These are phyloP conservation scores for Myriosclerotinia scirpicola DNA, from an alignment of 2,329 filamentous ascomycete genomes.

Conservation along the genomic window DNA sequence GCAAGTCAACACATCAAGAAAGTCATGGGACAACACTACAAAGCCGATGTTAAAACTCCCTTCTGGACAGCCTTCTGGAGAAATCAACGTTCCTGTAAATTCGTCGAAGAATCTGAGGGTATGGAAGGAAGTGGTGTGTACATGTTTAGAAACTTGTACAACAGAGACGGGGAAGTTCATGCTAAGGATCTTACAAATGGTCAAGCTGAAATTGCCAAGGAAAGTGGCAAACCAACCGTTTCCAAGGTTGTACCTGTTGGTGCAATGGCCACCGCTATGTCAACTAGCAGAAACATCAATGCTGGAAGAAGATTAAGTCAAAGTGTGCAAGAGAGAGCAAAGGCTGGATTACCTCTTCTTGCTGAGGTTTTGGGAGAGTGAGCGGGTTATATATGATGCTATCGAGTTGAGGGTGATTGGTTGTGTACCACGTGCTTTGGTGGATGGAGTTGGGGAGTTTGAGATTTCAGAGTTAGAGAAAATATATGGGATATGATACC, in stretches of 20 bases:
- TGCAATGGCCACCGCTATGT: slow-evolving; percentile 36
- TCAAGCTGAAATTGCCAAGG: slow-evolving; percentile 17
- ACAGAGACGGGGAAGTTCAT: slow-evolving; percentile 33
- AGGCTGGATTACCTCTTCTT: slow-evolving; percentile 34
- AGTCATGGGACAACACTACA: slow-evolving; percentile 57
- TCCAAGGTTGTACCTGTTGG: slow-evolving; percentile 23
- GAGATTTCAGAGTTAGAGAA: not conserved
- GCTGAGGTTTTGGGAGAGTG: slow-evolving; percentile 28
- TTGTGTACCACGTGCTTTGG: not conserved
- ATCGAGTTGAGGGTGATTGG: not conserved
- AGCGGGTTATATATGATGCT: not conserved
- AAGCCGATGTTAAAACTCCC: slow-evolving; percentile 43
- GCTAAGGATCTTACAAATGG: slow-evolving; percentile 29
- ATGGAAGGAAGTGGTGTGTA: slow-evolving; percentile 40
- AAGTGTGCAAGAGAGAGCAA: slow-evolving; percentile 35
- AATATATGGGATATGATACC: not conserved
- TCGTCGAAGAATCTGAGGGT: slow-evolving; percentile 41
- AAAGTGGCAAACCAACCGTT: slow-evolving; percentile 22
- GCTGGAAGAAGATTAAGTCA: slow-evolving; percentile 36
- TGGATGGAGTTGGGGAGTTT: slow-evolving; percentile 16
- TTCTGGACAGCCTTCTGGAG: slow-evolving; percentile 43
- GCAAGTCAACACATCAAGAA: slow-evolving; percentile 58
- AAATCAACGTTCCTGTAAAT: slow-evolving; percentile 40
- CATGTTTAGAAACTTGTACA: slow-evolving; percentile 40
- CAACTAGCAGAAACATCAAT: slow-evolving; percentile 33